Conservation (phyloP, 1,139 yeast species). For the Nakaseomyces sp. region DNA sequence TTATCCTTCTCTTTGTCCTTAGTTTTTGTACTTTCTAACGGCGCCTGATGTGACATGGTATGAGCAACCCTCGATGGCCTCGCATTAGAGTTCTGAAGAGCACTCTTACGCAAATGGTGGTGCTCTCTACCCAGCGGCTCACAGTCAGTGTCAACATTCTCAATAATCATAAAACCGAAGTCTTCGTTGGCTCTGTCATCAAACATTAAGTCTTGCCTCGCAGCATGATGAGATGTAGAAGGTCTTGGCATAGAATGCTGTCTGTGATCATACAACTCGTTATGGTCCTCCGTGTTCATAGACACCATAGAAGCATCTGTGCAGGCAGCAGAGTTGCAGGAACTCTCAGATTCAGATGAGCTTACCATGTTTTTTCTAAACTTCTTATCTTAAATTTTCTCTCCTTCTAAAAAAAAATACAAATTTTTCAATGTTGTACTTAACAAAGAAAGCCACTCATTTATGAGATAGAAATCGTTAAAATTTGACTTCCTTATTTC, state of each 20-base stretch:
- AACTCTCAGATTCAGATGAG: conserved; percentile 5
- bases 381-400: background rate
- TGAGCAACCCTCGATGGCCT: conserved; percentile 20
- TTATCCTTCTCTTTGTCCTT: background rate
- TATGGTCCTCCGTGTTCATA: conserved; percentile 35
- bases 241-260: conserved; percentile 30
- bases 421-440: too few relatives aligned
- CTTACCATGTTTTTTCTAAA: background rate
- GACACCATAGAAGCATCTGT: conserved; percentile 29
- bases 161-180: conserved; percentile 7
- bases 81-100: conserved; percentile 11
- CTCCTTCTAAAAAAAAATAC: too few relatives aligned
- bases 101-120: conserved; percentile 7
- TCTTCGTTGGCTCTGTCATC: conserved; percentile 5
- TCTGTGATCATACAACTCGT: conserved; percentile 49
- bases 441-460: too few relatives aligned
- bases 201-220: conserved; percentile 2
- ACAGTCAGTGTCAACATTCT: conserved; percentile 14
- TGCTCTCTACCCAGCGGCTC: conserved; percentile 7
- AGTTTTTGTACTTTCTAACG: background rate
- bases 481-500: too few relatives aligned
- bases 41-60: conserved; percentile 14
- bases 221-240: background rate
- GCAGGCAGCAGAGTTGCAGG: conserved; percentile 17
- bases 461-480: too few relatives aligned